phyloP scores from a whole-genome alignment of 192 early-diverging fungal species.

The Backusella circina region DNA sequence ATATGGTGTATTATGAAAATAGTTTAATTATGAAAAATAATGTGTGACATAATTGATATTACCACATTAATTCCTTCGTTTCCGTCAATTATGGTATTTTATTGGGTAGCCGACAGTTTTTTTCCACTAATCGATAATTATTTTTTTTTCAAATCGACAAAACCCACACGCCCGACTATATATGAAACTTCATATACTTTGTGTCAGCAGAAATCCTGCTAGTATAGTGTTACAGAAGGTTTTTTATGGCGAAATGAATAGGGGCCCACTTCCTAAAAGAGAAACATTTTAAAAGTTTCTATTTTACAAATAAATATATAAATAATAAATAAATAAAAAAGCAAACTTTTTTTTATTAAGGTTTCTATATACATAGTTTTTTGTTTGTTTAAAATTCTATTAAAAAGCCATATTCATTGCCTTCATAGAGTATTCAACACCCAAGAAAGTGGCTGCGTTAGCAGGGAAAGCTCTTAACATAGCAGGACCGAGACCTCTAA shows the following conservation, averaged over 20 bases:
- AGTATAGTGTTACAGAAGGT: not conserved
- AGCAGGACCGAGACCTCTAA: slow-evolving; percentile 87
- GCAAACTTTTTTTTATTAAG: not conserved
- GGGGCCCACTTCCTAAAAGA: not conserved
- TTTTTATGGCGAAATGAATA: not conserved
- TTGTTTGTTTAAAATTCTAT: not conserved
- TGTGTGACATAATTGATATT: too few relatives aligned
- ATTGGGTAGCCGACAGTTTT: too few relatives aligned
- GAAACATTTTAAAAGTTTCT: not conserved
- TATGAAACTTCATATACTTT: not conserved
- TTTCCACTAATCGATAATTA: too few relatives aligned
- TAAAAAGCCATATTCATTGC: slow-evolving; percentile 49
- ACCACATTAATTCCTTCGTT: too few relatives aligned
- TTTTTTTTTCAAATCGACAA: too few relatives aligned
- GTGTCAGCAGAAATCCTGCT: not conserved
- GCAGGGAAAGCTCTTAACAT: slow-evolving; percentile 87
- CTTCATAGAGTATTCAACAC: slow-evolving; percentile 55
- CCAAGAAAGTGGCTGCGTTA: slow-evolving; percentile 70
- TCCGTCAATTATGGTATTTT: too few relatives aligned
- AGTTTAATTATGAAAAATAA: too few relatives aligned
- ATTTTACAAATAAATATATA: not conserved
- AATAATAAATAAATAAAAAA: not conserved
- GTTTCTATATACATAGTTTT: not conserved
- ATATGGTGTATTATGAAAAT: too few relatives aligned
- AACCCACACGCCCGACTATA: not conserved